Conservation (phyloP, 208 protist genomes). For the Leishmania mexicana region DNA sequence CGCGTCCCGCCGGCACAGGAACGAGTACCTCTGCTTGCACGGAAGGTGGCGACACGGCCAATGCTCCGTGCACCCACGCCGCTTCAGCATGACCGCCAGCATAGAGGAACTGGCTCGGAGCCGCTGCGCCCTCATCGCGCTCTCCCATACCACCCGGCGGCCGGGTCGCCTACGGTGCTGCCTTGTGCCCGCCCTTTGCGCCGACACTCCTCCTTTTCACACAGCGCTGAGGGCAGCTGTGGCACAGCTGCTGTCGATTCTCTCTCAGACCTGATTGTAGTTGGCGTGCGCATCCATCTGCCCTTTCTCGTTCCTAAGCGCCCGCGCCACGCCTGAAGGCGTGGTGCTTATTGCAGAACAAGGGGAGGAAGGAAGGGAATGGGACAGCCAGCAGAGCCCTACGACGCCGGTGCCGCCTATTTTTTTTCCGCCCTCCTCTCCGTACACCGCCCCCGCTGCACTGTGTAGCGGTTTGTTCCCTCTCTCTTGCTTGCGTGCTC, state of each 20-base stretch:
- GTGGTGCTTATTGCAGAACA: neutral
- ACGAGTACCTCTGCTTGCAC: neutral
- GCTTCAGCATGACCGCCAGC: neutral
- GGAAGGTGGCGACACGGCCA: neutral
- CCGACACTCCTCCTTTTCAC: neutral
- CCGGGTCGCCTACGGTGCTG: neutral
- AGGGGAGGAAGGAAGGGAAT: neutral
- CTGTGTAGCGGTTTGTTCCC: neutral
- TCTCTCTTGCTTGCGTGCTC: conserved; percentile 15
- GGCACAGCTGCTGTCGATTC: neutral
- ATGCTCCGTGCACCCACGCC: neutral
- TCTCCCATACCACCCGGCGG: neutral
- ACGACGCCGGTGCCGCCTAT: neutral
- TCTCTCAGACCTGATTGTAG: conserved; percentile 14
- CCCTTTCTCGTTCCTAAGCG: neutral
- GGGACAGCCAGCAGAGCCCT: neutral
- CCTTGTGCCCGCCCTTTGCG: neutral
- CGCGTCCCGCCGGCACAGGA: neutral
- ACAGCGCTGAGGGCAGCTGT: neutral
- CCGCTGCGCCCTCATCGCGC: neutral
- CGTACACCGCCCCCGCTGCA: neutral
- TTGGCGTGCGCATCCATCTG: conserved; percentile 26
- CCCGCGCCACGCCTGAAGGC: conserved; percentile 6
- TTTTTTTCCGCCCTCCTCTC: neutral
- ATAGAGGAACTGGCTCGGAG: neutral